Evolutionary conservation across 2,329 filamentous ascomycete genomes (phyloP), one percentile per base, ranked within the genome.

Genomic region (Cladophialophora yegresii): DNA sequence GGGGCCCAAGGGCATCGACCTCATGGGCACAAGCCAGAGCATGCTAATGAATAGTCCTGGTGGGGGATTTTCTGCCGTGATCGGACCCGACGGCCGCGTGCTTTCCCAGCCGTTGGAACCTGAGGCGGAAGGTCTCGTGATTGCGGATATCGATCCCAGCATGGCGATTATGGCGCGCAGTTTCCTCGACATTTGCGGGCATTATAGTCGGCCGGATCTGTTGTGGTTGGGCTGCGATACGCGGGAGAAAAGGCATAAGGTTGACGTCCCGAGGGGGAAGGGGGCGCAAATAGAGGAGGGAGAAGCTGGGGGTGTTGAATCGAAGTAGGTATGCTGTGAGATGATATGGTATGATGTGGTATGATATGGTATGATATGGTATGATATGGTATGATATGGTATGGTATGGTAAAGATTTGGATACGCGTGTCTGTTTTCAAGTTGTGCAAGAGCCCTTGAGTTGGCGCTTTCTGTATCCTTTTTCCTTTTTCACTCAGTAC

Each of bases 171-270:
- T 75, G 58, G 74, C 77, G 10, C 80, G 75, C 66, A 74, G 74
- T 5, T 82, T 82, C 63, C 68, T 80, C 1, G 82, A 84, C 69
- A 75, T 76, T 7, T 72, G 75, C 43, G 82, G 82, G 0, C 82
- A 84, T 73, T 84, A 84, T 64, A 79, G 76, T 54, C 72, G 82
- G 43, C 82, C 82, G 2, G 82, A 84, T 68, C 69, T 84, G 67
- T 72, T 84, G 60, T 84, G 82, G 81, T 70, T 84, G 22, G 81
- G 72, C 20, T 71, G 70, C 45, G 71, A 71, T 54, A 65, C 61
- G 10, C 58, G 62, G 45, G 62, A 63, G 40, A 64, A 58, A 47
- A 69, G 54, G 55, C 67, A 69, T 54, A 68, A 66, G 43, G 33
- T 66, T 23, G 64, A 68, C 50, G 43, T 32, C n/a, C 56, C 61